Conservation (phyloP, 768 basidiomycete species). For the Cyathus striatus region DNA sequence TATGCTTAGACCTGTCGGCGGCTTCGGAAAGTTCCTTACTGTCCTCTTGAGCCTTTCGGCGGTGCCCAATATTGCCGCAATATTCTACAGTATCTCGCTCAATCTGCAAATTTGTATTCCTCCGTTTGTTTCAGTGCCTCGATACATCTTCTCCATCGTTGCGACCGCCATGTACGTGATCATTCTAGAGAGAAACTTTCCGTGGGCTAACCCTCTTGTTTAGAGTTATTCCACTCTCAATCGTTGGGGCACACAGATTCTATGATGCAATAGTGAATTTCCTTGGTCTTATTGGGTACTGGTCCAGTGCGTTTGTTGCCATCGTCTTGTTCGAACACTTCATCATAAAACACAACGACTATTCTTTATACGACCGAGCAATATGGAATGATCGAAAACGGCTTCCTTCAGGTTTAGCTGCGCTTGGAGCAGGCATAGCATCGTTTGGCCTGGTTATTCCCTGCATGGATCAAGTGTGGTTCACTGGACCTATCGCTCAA, state of each 20-base stretch:
- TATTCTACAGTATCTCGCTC: slow-evolving; percentile 77
- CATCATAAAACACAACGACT: slow-evolving; percentile 53
- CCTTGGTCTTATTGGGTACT: slow-evolving; percentile 70
- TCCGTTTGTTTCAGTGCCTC: slow-evolving; percentile 51
- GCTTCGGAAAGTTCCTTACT: slow-evolving; percentile 76
- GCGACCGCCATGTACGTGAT: slow-evolving; percentile 57
- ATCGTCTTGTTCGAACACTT: slow-evolving; percentile 68
- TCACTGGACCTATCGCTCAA: slow-evolving; percentile 65
- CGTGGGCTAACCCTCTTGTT: background rate
- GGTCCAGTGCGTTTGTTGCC: slow-evolving; percentile 55
- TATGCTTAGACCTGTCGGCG: slow-evolving; percentile 64
- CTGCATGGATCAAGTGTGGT: slow-evolving; percentile 76
- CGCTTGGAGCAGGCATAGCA: slow-evolving; percentile 44
- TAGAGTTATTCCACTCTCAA: slow-evolving; percentile 69
- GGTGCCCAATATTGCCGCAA: slow-evolving; percentile 75
- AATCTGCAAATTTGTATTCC: slow-evolving; percentile 70
- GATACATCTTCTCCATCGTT: slow-evolving; percentile 73
- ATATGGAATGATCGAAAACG: slow-evolving; percentile 51
- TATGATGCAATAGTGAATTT: slow-evolving; percentile 70
- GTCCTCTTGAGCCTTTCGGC: slow-evolving; percentile 80
- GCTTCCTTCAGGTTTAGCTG: slow-evolving; percentile 66
- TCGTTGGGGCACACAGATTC: slow-evolving; percentile 71
- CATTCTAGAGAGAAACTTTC: background rate
- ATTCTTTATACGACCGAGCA: slow-evolving; percentile 44
- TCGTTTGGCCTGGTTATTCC: slow-evolving; percentile 60